These are phyloP conservation scores for Apodospora peruviana DNA, from an alignment of 495 filamentous ascomycete species.

Conservation along the genomic window DNA sequence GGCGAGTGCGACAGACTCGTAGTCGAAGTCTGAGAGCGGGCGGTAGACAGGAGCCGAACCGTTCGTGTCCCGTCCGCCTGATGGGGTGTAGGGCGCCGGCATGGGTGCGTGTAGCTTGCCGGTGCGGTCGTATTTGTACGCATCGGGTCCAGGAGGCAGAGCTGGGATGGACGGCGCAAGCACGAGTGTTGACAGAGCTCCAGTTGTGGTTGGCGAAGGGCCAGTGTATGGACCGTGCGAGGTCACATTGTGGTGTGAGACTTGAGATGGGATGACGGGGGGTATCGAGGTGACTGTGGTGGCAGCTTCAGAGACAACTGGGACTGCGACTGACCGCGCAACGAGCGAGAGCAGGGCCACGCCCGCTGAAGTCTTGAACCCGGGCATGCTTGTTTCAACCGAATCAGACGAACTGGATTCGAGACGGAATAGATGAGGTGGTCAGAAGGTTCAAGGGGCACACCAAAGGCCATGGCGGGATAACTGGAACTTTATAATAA, in stretches of 20 bases:
- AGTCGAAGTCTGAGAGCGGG: slow-evolving; percentile 68
- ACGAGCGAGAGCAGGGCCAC: slow-evolving; percentile 17
- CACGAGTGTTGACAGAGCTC: slow-evolving; percentile 46
- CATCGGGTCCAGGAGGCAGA: slow-evolving; percentile 41
- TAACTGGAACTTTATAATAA: too few relatives aligned
- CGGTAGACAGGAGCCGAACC: slow-evolving; percentile 68
- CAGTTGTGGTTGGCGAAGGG: slow-evolving; percentile 53
- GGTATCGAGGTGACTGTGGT: slow-evolving; percentile 28
- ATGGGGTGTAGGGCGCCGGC: slow-evolving; percentile 69
- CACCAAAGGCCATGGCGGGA: too few relatives aligned
- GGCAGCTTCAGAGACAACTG: slow-evolving; percentile 28
- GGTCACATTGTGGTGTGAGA: slow-evolving; percentile 34
- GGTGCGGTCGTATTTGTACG: slow-evolving; percentile 60
- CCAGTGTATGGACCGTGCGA: slow-evolving; percentile 55
- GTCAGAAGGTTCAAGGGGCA: too few relatives aligned
- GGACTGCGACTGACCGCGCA: slow-evolving; percentile 18
- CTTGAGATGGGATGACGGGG: slow-evolving; percentile 14
- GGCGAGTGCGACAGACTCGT: slow-evolving; percentile 61
- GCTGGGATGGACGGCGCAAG: slow-evolving; percentile 43
- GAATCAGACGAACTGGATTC: too few relatives aligned
- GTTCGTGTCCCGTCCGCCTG: slow-evolving; percentile 77
- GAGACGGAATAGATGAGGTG: too few relatives aligned
- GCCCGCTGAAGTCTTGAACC: slow-evolving; percentile 11
- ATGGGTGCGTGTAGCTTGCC: slow-evolving; percentile 59
- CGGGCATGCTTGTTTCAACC: too few relatives aligned